These are phyloP conservation scores for Malania oleifera DNA, from an alignment of 164 flowering plant species.

Conservation along the genomic window DNA sequence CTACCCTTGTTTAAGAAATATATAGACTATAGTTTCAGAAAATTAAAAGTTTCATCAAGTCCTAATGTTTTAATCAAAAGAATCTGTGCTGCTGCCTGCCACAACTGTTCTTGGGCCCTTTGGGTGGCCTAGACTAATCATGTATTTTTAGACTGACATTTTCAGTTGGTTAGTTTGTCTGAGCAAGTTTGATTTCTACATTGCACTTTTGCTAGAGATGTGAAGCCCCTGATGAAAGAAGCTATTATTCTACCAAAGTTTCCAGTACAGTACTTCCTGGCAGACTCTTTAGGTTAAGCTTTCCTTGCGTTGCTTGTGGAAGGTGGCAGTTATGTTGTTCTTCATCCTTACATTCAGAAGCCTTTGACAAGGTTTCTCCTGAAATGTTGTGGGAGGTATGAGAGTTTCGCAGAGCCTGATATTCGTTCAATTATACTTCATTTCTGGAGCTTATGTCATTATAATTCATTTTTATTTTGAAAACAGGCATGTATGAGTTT, in stretches of 20 bases:
- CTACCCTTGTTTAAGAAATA: too few relatives aligned
- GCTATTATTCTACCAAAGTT: slow-evolving; percentile 27
- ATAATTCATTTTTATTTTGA: neutral
- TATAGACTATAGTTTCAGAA: too few relatives aligned
- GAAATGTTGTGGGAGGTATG: slow-evolving; percentile 92
- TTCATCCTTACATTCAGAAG: slow-evolving; percentile 40
- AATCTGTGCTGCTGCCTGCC: neutral
- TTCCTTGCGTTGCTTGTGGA: slow-evolving; percentile 26
- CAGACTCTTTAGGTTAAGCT: slow-evolving; percentile 26
- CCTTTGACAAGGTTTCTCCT: slow-evolving; percentile 48
- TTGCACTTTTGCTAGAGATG: slow-evolving; percentile 39
- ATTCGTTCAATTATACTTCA: neutral
- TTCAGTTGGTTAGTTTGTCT: neutral
- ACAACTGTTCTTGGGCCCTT: neutral
- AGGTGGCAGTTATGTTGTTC: slow-evolving; percentile 52
- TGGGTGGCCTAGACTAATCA: neutral
- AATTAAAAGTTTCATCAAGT: too few relatives aligned
- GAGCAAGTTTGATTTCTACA: neutral
- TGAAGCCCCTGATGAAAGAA: slow-evolving; percentile 28
- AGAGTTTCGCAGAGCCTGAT: neutral
- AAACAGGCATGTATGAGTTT: neutral
- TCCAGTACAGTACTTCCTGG: slow-evolving; percentile 22
- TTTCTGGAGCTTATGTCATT: neutral
- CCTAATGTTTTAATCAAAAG: too few relatives aligned
- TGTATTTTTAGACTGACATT: neutral